Evolutionary conservation across 1,284 basidiomycete genomes (phyloP).

Genomic region (Dichomitus squalens): DNA sequence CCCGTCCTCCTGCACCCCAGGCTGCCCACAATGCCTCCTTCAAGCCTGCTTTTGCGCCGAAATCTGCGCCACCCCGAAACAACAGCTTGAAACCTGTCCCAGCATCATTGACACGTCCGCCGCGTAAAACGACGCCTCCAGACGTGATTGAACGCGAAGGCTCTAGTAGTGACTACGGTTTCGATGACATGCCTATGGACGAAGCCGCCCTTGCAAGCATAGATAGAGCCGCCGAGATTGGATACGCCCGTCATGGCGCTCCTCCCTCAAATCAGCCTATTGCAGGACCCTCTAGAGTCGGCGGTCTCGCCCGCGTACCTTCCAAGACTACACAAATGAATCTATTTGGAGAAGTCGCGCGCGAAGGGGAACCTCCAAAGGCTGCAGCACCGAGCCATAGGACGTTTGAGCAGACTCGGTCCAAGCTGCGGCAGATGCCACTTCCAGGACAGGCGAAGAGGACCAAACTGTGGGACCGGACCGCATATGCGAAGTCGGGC

Average conservation of each 20-base stretch:
- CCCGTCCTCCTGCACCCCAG: slow-evolving; percentile 24
- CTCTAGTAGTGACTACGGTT: slow-evolving; percentile 41
- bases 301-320: slow-evolving; percentile 18
- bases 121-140: slow-evolving; percentile 20
- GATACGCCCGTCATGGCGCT: slow-evolving; percentile 30
- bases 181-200: slow-evolving; percentile 60
- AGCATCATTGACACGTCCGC: background rate
- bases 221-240: slow-evolving; percentile 52
- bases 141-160: slow-evolving; percentile 40
- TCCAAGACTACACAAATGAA: slow-evolving; percentile 58
- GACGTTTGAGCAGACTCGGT: slow-evolving; percentile 46
- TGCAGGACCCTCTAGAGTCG: slow-evolving; percentile 42
- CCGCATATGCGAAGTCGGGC: slow-evolving; percentile 79
- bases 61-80: background rate
- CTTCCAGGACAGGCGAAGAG: slow-evolving; percentile 60
- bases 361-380: slow-evolving; percentile 35
- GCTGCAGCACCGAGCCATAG: slow-evolving; percentile 29
- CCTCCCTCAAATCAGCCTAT: slow-evolving; percentile 31
- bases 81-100: background rate
- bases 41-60: background rate
- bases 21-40: slow-evolving; percentile 6
- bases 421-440: slow-evolving; percentile 35
- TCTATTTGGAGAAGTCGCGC: slow-evolving; percentile 59
- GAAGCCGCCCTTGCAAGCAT: slow-evolving; percentile 50
- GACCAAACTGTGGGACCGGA: slow-evolving; percentile 86